Base-by-base conservation (phyloP, 352 stramenopile genomes). In the Phytophthora idaei region DNA sequence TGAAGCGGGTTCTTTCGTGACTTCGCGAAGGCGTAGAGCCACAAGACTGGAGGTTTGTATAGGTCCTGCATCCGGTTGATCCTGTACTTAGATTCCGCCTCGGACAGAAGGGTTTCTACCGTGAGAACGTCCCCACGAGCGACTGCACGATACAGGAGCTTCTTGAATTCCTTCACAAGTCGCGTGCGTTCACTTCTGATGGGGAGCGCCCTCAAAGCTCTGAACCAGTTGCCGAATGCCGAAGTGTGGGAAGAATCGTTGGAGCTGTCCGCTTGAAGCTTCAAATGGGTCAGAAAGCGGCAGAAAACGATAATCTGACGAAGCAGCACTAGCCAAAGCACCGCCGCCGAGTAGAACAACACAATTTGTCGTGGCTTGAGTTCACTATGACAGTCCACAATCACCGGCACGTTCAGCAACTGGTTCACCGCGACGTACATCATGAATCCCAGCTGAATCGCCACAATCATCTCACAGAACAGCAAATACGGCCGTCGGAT, bases 1-100 rank as follows among this genome's bases (percentile, higher is more conserved):
- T 94, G 86, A 6, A 94, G 74, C 29, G 86, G 86, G 27, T 94
- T 94, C 61, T 93, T 93, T 34, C 67, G 67, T 0, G 86, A 94
- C 36, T 74, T 71, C 0, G 83, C 84, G 41, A 93, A 90, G 44
- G 82, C 71, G 53, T 75, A 85, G 21, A 87, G 61, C 84, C 86
- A 92, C 21, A 94, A 48, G 25, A 77, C 73, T 0, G 86, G 86
- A 9, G 69, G 47, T 12, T 59, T 73, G 41, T 88, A 91, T 3
- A 89, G 31, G 8, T 79, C 73, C 25, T 79, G 69, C 5, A 84
- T 61, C 15, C 28, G 63, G 12, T 77, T 61, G 29, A 78, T 76
- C 28, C 59, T 58, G 49, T 82, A 87, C n/a, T 60, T 67, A 10
- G 63, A 63, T 10, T 71, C 56, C 3, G 73, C 59, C 8, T 79